phyloP scores from a whole-genome alignment of 164 flowering plant species.

The Magnolia changhungtana region DNA sequence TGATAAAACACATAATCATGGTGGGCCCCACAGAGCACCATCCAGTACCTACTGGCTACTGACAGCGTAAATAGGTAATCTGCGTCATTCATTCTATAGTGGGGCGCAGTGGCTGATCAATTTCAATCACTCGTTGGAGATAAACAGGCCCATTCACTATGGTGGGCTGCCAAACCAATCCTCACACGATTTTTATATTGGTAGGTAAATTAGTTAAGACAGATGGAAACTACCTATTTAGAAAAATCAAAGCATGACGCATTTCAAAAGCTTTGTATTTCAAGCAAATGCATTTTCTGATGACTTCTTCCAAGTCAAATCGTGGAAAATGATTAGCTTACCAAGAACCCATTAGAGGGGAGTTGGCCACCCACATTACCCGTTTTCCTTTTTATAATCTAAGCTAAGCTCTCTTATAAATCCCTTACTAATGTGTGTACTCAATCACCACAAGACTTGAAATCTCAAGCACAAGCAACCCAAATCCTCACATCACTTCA shows the following conservation, averaged over 20 bases:
- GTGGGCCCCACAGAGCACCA: no score
- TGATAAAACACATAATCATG: no score
- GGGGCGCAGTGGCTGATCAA: no score
- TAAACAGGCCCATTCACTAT: no score
- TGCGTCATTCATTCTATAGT: no score
- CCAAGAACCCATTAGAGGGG: not conserved
- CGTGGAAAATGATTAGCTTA: constrained; percentile 36
- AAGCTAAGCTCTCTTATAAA: not conserved
- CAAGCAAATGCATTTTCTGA: not conserved
- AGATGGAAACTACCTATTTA: no score
- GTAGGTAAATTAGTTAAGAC: no score
- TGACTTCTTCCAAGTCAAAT: constrained; percentile 53
- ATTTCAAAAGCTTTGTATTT: not conserved
- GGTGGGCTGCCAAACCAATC: no score
- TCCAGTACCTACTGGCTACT: no score
- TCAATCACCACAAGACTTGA: not conserved
- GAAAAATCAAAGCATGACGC: not conserved
- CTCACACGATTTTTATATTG: no score
- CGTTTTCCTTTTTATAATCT: not conserved
- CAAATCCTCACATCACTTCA: not conserved
- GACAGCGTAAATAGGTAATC: no score
- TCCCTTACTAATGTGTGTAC: not conserved
- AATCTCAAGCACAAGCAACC: not conserved
- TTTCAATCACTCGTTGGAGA: no score
- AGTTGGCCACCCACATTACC: not conserved